These are phyloP conservation scores for Talaromyces stipitatus DNA, from an alignment of 495 filamentous ascomycete species.

Conservation along the genomic window DNA sequence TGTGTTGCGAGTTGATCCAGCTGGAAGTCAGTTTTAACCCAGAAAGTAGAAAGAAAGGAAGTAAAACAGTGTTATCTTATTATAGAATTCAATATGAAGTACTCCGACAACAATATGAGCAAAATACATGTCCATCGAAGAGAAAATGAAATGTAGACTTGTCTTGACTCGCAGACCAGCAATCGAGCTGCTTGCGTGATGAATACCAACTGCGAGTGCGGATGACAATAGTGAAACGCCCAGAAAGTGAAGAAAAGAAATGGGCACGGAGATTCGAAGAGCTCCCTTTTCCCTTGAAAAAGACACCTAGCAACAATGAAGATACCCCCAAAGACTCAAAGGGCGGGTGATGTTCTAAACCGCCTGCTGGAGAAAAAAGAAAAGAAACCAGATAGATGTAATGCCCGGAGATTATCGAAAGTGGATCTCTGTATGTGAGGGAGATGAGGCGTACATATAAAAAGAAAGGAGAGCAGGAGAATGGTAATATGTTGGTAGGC, in stretches of 20 bases:
- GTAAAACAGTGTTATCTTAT: neutral
- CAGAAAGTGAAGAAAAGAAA: neutral
- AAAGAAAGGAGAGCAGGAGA: neutral
- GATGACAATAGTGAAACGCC: neutral
- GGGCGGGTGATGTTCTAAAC: conserved; percentile 1
- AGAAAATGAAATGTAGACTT: neutral
- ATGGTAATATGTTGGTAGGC: neutral
- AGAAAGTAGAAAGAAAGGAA: neutral
- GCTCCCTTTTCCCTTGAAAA: neutral
- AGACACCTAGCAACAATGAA: neutral
- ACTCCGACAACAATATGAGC: neutral
- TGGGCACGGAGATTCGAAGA: neutral
- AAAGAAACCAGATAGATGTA: neutral
- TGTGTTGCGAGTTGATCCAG: conserved; percentile 27
- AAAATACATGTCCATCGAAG: conserved; percentile 10
- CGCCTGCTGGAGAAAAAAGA: conserved; percentile 4
- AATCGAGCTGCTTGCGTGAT: neutral
- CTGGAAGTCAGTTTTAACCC: neutral
- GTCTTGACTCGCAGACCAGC: neutral
- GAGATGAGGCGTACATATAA: neutral
- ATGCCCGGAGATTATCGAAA: neutral
- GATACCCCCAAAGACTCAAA: neutral
- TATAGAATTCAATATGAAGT: conserved; percentile 3
- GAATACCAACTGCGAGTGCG: neutral
- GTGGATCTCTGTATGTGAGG: neutral